Evolutionary conservation across 257 asterid genomes (phyloP).

Genomic region (Leptodermis oblonga): DNA sequence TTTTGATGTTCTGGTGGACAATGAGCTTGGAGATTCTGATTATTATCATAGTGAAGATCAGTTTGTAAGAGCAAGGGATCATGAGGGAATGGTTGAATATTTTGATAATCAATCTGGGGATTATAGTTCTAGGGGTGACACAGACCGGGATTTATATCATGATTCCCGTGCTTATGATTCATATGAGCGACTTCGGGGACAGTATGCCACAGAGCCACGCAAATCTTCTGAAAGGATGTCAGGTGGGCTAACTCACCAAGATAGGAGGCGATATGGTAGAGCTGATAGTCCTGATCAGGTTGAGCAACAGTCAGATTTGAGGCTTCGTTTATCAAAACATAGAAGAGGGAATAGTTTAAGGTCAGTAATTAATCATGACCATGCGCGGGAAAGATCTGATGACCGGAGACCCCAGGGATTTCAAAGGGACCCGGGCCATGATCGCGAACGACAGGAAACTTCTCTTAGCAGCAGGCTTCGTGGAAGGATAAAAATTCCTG

Average conservation of each 20-base stretch:
- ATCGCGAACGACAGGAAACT: conserved; percentile 35
- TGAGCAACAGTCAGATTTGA: conserved; percentile 57
- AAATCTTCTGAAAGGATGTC: conserved; percentile 50
- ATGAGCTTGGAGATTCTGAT: conserved; percentile 65
- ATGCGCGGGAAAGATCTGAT: conserved; percentile 39
- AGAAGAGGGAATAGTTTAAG: conserved; percentile 68
- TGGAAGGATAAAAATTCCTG: conserved; percentile 71
- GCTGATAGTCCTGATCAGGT: conserved; percentile 40
- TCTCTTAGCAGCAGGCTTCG: conserved; percentile 62
- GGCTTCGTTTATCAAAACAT: conserved; percentile 62
- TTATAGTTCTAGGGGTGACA: conserved; percentile 37
- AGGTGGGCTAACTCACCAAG: conserved; percentile 37
- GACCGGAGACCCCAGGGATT: conserved; percentile 37
- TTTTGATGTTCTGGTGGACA: conserved; percentile 88
- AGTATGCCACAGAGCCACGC: conserved; percentile 50
- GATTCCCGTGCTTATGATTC: conserved; percentile 47
- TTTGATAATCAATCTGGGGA: conserved; percentile 45
- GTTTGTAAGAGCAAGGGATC: conserved; percentile 55
- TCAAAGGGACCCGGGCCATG: conserved; percentile 35
- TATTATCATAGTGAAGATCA: conserved; percentile 67
- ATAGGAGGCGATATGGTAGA: conserved; percentile 49
- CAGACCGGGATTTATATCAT: conserved; percentile 47
- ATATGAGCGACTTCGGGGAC: conserved; percentile 40
- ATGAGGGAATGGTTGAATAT: conserved; percentile 41
- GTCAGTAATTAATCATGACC: conserved; percentile 67